phyloP scores from a whole-genome alignment of 2,329 filamentous ascomycete genomes.

The Fusarium sterilihyphosum region DNA sequence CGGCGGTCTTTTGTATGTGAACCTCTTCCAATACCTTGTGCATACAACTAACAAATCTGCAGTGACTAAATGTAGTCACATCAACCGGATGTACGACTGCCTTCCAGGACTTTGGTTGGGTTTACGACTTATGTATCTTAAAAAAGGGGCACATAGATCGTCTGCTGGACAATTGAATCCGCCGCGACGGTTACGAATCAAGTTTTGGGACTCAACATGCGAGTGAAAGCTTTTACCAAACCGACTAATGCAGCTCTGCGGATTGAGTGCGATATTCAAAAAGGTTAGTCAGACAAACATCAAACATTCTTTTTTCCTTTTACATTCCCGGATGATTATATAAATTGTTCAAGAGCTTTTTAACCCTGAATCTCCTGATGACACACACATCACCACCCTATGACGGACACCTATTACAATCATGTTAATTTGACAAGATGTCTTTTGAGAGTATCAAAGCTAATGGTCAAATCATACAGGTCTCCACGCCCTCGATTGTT shows the following conservation, averaged over 20 bases:
- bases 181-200: conserved; percentile 48
- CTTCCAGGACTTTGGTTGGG: conserved; percentile 56
- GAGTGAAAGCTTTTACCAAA: conserved; percentile 39
- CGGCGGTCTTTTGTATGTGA: conserved; percentile 79
- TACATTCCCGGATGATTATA: conserved; percentile 63
- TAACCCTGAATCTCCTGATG: conserved; percentile 73
- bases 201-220: conserved; percentile 30
- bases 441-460: conserved; percentile 50
- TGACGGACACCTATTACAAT: conserved; percentile 56
- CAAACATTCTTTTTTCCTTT: background rate
- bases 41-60: conserved; percentile 51
- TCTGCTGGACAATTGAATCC: conserved; percentile 55
- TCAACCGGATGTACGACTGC: conserved; percentile 52
- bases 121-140: conserved; percentile 56
- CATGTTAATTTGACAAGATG: conserved; percentile 35
- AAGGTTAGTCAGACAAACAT: conserved; percentile 57
- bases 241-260: conserved; percentile 16
- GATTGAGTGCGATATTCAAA: conserved; percentile 17
- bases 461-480: conserved; percentile 47
- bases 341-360: conserved; percentile 70
- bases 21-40: background rate
- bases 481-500: conserved; percentile 9
- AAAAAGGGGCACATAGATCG: conserved; percentile 59
- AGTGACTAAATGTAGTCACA: conserved; percentile 62
- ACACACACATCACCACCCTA: conserved; percentile 66